These are phyloP conservation scores for Ophiocordyceps camponoti-floridani DNA, from an alignment of 2,329 filamentous ascomycete genomes.

Conservation along the genomic window DNA sequence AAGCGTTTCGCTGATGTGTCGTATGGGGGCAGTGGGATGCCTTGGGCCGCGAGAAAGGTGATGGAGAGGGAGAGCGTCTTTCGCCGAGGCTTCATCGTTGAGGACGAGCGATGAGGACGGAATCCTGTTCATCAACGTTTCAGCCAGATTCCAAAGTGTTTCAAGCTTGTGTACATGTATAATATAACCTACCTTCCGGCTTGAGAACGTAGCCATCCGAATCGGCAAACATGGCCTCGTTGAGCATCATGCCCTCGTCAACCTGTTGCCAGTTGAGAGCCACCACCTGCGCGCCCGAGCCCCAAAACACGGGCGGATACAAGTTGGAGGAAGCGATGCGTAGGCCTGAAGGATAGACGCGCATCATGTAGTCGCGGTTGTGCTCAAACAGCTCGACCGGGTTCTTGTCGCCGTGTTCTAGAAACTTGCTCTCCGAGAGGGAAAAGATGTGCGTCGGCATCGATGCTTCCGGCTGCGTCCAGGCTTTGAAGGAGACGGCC, in stretches of 20 bases:
- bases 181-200: slow-evolving; percentile 56
- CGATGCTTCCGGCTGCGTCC: slow-evolving; percentile 50
- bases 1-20: slow-evolving; percentile 38
- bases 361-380: slow-evolving; percentile 69
- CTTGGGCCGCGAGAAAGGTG: slow-evolving; percentile 59
- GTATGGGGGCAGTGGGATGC: slow-evolving; percentile 45
- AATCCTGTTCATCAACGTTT: slow-evolving; percentile 8
- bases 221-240: slow-evolving; percentile 77
- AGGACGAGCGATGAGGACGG: slow-evolving; percentile 9
- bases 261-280: slow-evolving; percentile 88
- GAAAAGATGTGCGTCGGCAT: slow-evolving; percentile 57
- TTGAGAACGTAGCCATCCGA: slow-evolving; percentile 78
- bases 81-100: slow-evolving; percentile 11
- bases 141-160: background rate
- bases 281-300: slow-evolving; percentile 76
- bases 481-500: slow-evolving; percentile 64
- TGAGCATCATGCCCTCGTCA: slow-evolving; percentile 91
- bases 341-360: slow-evolving; percentile 71
- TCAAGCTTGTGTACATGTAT: too few species aligned
- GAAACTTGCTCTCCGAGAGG: slow-evolving; percentile 44
- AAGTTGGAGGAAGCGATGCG: slow-evolving; percentile 74
- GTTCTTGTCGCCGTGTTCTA: slow-evolving; percentile 36
- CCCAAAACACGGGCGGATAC: slow-evolving; percentile 72
- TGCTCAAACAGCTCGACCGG: slow-evolving; percentile 50
- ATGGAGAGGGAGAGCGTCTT: slow-evolving; percentile 52